A percentile compares a stretch with the other conserved stretches of the same genome.
phyloP scores from a whole-genome alignment of 805 yeast species.

The Metschnikowia drakensbergensis region DNA sequence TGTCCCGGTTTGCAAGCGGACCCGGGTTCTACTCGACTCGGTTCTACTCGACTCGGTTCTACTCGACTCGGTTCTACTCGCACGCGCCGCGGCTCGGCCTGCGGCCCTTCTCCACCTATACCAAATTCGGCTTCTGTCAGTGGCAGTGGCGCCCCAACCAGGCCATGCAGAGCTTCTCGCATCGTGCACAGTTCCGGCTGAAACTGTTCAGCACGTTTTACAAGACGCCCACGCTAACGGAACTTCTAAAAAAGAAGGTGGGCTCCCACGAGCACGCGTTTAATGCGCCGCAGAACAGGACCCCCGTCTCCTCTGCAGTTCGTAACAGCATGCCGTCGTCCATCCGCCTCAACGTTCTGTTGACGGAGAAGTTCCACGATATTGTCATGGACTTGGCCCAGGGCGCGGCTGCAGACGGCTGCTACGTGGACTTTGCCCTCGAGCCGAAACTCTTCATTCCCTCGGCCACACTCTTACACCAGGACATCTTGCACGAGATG shows the following conservation, averaged over 20 bases:
- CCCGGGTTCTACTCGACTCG: background rate
- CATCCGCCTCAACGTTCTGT: constrained; percentile 29
- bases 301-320: background rate
- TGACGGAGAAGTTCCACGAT: constrained; percentile 23
- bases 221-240: constrained; percentile 14
- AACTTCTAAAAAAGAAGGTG: constrained; percentile 14
- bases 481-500: constrained; percentile 26
- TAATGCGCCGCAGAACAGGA: background rate
- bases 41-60: background rate
- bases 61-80: background rate
- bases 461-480: constrained; percentile 28
- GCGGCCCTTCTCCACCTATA: constrained; percentile 13
- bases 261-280: constrained; percentile 4
- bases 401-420: constrained; percentile 12
- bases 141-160: constrained; percentile 18
- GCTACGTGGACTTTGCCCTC: constrained; percentile 34
- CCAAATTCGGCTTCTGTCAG: constrained; percentile 8
- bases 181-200: constrained; percentile 17
- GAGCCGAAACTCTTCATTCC: constrained; percentile 29
- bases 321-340: constrained; percentile 7
- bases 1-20: background rate
- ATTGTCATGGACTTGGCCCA: constrained; percentile 16
- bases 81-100: too few species aligned
- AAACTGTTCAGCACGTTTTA: constrained; percentile 13
- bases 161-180: constrained; percentile 16